Evolutionary conservation across 1,139 yeast species (phyloP), one percentile per base, ranked within the genome.

Genomic region (Kodamaea fungicola): DNA sequence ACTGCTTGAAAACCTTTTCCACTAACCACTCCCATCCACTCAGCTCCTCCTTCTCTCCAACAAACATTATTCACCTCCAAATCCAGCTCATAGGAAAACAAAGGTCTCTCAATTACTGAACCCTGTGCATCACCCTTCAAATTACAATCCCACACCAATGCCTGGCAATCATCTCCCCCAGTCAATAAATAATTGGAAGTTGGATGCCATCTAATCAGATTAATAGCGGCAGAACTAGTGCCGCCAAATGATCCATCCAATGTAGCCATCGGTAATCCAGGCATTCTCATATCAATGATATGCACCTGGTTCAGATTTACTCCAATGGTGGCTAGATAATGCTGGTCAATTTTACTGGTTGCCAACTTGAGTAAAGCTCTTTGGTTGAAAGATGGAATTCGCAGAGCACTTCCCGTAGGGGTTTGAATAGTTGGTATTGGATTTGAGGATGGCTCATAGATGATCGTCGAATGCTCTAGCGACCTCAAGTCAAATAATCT

Each of bases 141-240:
- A 40, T 62, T 67, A 42, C 88, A 67, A 58, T 92, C 96, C 94
- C 97, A 89, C 10, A 86, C 67, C 28, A 90, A 64, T 0, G 87
- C 86, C 59, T 89, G 96, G 58, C 96, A 86, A 60, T 90, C 97
- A 56, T 92, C 97, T 19, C 86, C 83, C 12, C 94, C 95, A 1
- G 90, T 76, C 12, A 88, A 69, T 25, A 92, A 61, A 32, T 74
- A 62, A 45, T 84, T 80, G 25, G 80, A 72, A 2, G 76, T 63
- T 0, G 97, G 97, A 48, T 90, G 92, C 97, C 97, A 92, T 39
- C 71, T 64, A 12, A 90, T 75, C 45, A 80, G 73, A 56, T 90
- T 90, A 24, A 92, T 76, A 23, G 73, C 62, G 0, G 85, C 67
- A 2, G 74, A 72, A 30, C 68, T 63, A 21, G 52, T 40, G 1